Evolutionary conservation across 2,329 filamentous ascomycete species (phyloP), one percentile per base, ranked within the genome.

Genomic region (Exophiala dermatitidis): DNA sequence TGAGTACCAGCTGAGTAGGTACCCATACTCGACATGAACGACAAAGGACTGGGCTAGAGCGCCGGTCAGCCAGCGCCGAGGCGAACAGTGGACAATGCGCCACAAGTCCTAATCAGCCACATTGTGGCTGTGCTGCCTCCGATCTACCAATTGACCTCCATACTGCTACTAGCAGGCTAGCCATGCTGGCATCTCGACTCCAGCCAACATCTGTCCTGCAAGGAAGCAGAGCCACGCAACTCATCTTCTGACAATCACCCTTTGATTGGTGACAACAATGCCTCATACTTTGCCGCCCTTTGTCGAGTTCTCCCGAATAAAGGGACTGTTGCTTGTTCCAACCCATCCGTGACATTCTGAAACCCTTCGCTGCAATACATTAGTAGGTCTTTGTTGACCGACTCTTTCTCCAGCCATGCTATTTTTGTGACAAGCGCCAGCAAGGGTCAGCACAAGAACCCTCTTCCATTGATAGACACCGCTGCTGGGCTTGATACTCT

Each of bases 141-240:
- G 41, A 38, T 8, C 41, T 30, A 51, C 26, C 41, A 2, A 41
- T 36, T 28, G 38, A 51, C 26, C 33, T 48, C 10, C 34, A 48
- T 45, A 30, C 29, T 38, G 38, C 41, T 19, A 19, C 1, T 19
- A 1, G 19, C 19, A 19, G 19, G 19, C 19, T 2, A 19, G 19
- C 19, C 19, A 19, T 19, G 19, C 19, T 1, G 19, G 19, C 19
- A 19, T 19, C 19, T 19, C 19, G 19, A 19, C 19, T 19, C 19
- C 19, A 19, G 19, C 19, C 43, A 29, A 28, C 34, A 43, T 5
- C 33, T 5, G 38, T 31, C 26, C 29, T 40, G 48, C 54, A 59
- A 54, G 52, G 51, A 59, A 53, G 47, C 48, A 57, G 54, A 45
- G 54, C 42, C 54, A 59, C 54, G 54, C 51, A 59, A 42, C 48